phyloP scores from a whole-genome alignment of 163 green algal species.

The Chlorella variabilis region DNA sequence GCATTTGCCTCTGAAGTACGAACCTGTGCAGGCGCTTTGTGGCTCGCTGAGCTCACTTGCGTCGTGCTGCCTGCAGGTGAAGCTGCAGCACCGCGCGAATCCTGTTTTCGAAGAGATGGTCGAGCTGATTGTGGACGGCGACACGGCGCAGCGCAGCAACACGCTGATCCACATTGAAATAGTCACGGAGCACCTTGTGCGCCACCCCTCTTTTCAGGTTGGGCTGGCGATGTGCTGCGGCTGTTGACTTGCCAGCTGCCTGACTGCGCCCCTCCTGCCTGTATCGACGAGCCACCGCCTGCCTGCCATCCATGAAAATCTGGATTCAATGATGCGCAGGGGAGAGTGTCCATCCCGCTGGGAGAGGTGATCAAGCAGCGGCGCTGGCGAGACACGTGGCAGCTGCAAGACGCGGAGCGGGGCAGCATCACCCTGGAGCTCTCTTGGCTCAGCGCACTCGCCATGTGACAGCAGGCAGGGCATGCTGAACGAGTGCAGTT shows the following conservation, averaged over 20 bases:
- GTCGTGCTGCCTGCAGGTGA: constrained; percentile 8
- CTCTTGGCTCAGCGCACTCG: constrained; percentile 3
- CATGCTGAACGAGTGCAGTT: too few relatives aligned
- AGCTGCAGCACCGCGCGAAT: constrained; percentile 17
- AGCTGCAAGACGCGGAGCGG: constrained; percentile 11
- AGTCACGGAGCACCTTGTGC: constrained; percentile 9
- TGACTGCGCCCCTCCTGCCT: not conserved
- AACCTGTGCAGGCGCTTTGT: not conserved
- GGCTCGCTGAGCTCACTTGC: too few relatives aligned
- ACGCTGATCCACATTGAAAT: constrained; percentile 39
- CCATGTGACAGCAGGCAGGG: not conserved
- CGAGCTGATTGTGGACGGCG: constrained; percentile 45
- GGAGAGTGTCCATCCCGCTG: constrained; percentile 33
- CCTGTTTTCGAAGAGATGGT: constrained; percentile 52
- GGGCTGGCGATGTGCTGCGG: not conserved
- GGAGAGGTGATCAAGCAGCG: constrained; percentile 11
- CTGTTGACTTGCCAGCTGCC: too few relatives aligned
- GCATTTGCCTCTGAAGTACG: not conserved
- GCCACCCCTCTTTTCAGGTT: constrained; percentile 26
- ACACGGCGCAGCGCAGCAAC: constrained; percentile 7
- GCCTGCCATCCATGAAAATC: not conserved
- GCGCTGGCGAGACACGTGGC: constrained; percentile 26
- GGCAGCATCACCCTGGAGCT: constrained; percentile 27
- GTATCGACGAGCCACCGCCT: too few relatives aligned
- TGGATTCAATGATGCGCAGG: not conserved